Conservation (phyloP, 73 alveolate species). For the Uronychia setigera region DNA sequence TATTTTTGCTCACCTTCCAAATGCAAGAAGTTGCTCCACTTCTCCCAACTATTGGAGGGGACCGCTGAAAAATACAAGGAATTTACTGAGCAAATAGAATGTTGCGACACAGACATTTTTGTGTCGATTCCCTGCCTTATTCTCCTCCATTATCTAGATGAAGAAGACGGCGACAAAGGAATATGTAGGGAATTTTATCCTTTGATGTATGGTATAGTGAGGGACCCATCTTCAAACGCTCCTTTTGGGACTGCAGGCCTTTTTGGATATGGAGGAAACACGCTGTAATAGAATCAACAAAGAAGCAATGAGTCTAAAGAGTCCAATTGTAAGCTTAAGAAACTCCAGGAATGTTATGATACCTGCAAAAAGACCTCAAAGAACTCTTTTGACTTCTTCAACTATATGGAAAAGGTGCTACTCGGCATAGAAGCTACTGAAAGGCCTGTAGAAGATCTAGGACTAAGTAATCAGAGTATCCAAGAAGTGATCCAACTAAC, state of each 20-base stretch:
- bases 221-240: background rate
- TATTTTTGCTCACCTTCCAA: slow-evolving; percentile 56
- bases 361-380: background rate
- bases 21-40: slow-evolving; percentile 12
- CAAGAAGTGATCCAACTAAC: slow-evolving; percentile 47
- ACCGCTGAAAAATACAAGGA: slow-evolving; percentile 65
- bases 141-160: slow-evolving; percentile 60
- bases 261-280: background rate
- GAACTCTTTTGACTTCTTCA: slow-evolving; percentile 25
- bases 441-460: background rate
- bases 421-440: background rate
- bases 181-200: slow-evolving; percentile 71
- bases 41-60: slow-evolving; percentile 60
- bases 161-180: slow-evolving; percentile 53
- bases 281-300: background rate
- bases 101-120: slow-evolving; percentile 72
- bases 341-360: slow-evolving; percentile 31
- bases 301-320: background rate
- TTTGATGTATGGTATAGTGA: slow-evolving; percentile 29
- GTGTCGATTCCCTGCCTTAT: slow-evolving; percentile 75
- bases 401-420: slow-evolving; percentile 52
- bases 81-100: slow-evolving; percentile 61
- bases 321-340: slow-evolving; percentile 1
- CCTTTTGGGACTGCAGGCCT: background rate
- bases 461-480: background rate